Percentiles rank a stretch among this genome's conserved stretches.
Evolutionary conservation across 2,329 filamentous ascomycete genomes (phyloP).

Genomic region (Pseudogymnoascus sp.): DNA sequence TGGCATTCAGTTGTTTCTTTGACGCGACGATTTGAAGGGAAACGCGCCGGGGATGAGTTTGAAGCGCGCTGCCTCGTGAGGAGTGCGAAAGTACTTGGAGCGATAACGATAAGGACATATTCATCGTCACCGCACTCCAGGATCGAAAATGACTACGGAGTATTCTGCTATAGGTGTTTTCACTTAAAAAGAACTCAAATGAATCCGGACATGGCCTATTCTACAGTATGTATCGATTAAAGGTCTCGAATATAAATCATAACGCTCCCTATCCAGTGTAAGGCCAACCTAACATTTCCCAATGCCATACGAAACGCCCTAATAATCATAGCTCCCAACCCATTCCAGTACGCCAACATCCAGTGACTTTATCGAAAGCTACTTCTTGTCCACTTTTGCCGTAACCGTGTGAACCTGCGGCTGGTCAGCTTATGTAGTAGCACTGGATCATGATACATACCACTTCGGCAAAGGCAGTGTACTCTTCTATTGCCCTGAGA

Average conservation of each 20-base stretch:
- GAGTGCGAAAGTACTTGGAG: neutral
- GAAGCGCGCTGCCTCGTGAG: neutral
- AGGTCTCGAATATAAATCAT: neutral
- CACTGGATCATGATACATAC: conserved; percentile 33
- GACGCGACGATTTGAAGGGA: neutral
- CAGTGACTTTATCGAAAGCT: neutral
- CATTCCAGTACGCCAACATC: neutral
- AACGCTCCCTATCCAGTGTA: neutral
- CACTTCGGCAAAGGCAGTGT: conserved; percentile 64
- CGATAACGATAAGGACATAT: neutral
- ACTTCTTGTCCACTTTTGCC: neutral
- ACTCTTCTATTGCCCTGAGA: conserved; percentile 68
- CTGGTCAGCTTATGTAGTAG: neutral
- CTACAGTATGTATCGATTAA: neutral
- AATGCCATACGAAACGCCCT: neutral
- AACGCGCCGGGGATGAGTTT: neutral
- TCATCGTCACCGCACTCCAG: neutral
- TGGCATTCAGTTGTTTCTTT: neutral
- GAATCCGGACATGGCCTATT: neutral
- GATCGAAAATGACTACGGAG: neutral
- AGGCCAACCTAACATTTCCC: neutral
- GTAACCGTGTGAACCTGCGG: neutral
- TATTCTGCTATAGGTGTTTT: neutral
- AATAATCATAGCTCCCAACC: neutral
- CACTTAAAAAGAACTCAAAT: no score